These are phyloP conservation scores for Quambalaria eucalypti DNA, from an alignment of 1,284 basidiomycete genomes.

Conservation along the genomic window DNA sequence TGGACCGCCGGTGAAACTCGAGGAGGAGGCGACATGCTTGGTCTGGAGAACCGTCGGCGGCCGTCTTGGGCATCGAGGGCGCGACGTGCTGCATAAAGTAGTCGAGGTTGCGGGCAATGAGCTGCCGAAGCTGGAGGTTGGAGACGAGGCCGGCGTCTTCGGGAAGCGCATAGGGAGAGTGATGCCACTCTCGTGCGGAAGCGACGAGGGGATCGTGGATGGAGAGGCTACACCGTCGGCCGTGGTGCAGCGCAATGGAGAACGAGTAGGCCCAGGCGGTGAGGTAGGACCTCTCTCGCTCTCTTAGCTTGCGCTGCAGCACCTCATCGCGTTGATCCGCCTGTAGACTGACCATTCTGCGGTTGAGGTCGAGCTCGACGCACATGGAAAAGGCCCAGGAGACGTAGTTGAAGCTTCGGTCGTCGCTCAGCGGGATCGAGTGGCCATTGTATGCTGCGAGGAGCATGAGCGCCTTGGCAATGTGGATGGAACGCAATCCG, in stretches of 20 bases:
- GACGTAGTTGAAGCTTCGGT: neutral
- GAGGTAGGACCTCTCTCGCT: neutral
- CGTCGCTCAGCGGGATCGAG: neutral
- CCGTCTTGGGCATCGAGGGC: neutral
- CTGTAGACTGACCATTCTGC: neutral
- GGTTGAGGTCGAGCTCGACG: constrained; percentile 1
- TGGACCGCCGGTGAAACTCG: neutral
- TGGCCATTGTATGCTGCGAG: neutral
- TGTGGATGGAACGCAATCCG: neutral
- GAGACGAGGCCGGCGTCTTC: neutral
- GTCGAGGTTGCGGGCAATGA: neutral
- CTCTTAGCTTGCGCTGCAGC: neutral
- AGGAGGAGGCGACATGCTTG: neutral
- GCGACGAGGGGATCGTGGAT: neutral
- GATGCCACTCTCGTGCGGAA: neutral
- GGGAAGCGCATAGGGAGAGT: neutral
- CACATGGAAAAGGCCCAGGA: neutral
- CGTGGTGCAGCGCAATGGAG: neutral
- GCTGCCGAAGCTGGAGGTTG: neutral
- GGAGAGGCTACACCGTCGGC: neutral
- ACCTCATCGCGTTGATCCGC: neutral
- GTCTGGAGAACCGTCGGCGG: neutral
- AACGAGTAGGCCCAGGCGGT: neutral
- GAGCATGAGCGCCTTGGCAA: neutral
- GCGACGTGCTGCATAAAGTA: neutral